Percentiles rank a stretch among this genome's conserved stretches.
Evolutionary conservation across 2,329 filamentous ascomycete genomes (phyloP).

Genomic region (Fusarium devonianum): DNA sequence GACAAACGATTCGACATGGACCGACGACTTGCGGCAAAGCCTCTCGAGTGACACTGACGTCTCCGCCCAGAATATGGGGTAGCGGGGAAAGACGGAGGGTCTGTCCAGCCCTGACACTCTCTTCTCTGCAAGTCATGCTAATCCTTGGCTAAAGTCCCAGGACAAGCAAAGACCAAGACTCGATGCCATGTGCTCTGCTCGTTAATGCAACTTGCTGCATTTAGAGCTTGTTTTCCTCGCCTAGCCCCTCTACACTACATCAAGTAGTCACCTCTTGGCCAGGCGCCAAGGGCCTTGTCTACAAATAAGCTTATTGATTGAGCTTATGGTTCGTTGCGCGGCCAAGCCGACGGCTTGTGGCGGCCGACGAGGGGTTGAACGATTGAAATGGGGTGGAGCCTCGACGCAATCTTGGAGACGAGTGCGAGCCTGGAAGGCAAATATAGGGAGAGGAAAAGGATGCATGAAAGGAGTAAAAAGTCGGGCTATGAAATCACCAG

Average conservation of each 20-base stretch:
- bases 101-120: constrained; percentile 7
- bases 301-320: constrained; percentile 27
- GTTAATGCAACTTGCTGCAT: constrained; percentile 1
- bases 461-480: constrained; percentile 23
- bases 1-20: too few species aligned
- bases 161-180: background rate
- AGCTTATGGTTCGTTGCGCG: constrained; percentile 25
- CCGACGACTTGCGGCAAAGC: too few species aligned
- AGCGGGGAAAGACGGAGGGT: constrained; percentile 28
- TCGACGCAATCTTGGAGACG: constrained; percentile 7
- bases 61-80: constrained; percentile 34
- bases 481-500: constrained; percentile 4
- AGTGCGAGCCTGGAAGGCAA: constrained; percentile 10
- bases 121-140: background rate
- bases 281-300: constrained; percentile 13
- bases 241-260: constrained; percentile 1
- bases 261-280: constrained; percentile 17
- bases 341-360: constrained; percentile 24
- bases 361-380: constrained; percentile 5
- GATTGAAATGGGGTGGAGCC: too few species aligned
- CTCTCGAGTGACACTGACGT: too few species aligned
- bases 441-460: background rate
- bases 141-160: background rate
- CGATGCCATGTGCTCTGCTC: constrained; percentile 6
- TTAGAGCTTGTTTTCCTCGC: constrained; percentile 28